Base-by-base conservation (phyloP, 2,329 filamentous ascomycete species). In the Alternaria dauci region DNA sequence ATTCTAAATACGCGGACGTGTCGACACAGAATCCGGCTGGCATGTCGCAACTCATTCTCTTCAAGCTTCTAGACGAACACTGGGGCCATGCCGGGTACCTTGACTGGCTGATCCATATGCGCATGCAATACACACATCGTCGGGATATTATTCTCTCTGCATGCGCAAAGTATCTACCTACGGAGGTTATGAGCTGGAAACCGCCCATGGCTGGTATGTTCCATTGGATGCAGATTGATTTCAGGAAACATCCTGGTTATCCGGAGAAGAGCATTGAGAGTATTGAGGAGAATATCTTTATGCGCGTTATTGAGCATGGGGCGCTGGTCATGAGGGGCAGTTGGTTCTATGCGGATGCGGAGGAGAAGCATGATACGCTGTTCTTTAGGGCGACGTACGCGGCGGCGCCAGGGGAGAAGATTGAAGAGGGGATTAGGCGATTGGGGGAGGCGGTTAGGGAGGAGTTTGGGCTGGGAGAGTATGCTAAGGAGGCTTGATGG, bases 31-130 rank as follows among this genome's bases (percentile, higher is more conserved):
- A 92, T 18, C 93, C 95, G 0, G 89, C 88, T 58, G 95, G 95
- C 43, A 87, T 97, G 72, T 89, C 91, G 0, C 94, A 98, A 81
- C 83, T 95, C 23, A 83, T 94, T 8, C 81, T 98, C 55, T 94
- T 91, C 82, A 96, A 96, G 81, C 83, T 99, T 23, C 84, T 99
- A 2, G 95, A 99, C 67, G 93, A 97, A 79, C 88, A 89, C 51
- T 99, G 95, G 95, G 95, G 94, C 25, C 95, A 99, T 73, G 85
- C 87, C 42, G 94, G 94, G 2, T 99, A 96, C 75, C 80, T 99
- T 25, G 85, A 90, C 72, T 99, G 95, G 95, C 81, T 99, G 65
- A 91, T 95, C 75, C 86, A 92, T 75, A 81, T 98, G 71, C 87
- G 93, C 47, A 78, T 88, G 71, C 88, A 93, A 78, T 99, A 99